A percentile compares a stretch with the other conserved stretches of the same genome.
Evolutionary conservation across 331 rosid species (phyloP).

Genomic region (Quercus phellos): DNA sequence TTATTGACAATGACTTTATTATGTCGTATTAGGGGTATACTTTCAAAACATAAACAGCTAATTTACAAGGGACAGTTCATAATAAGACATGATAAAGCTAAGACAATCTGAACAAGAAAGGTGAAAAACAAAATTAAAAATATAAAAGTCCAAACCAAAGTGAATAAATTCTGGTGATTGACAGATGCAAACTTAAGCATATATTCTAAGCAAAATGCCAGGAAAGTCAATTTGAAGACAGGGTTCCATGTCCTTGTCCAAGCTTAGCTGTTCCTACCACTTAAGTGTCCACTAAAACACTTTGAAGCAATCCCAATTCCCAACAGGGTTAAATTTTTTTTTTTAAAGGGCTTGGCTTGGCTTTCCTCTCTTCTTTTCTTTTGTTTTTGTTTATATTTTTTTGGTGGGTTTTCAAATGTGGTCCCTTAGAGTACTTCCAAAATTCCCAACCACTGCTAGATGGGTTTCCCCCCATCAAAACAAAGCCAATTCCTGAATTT

Average conservation of each 20-base stretch:
- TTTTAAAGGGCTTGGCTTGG: neutral
- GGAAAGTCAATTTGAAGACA: conserved; percentile 55
- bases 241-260: conserved; percentile 60
- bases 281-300: conserved; percentile 39
- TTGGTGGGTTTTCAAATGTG: conserved; percentile 37
- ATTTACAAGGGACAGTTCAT: conserved; percentile 35
- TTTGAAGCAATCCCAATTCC: conserved; percentile 54
- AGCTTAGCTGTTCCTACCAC: conserved; percentile 59
- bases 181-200: conserved; percentile 12
- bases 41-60: conserved; percentile 55
- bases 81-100: conserved; percentile 44
- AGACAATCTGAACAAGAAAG: conserved; percentile 39
- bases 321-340: conserved; percentile 25
- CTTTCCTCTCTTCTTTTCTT: neutral
- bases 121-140: conserved; percentile 22
- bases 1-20: conserved; percentile 56
- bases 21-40: conserved; percentile 56
- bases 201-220: conserved; percentile 12
- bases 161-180: conserved; percentile 20
- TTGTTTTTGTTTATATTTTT: conserved; percentile 12
- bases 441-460: conserved; percentile 47
- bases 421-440: conserved; percentile 61
- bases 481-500: conserved; percentile 44
- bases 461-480: conserved; percentile 24
- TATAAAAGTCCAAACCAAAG: conserved; percentile 16